Percentiles rank a stretch among this genome's conserved stretches.
phyloP scores from a whole-genome alignment of 495 filamentous ascomycete species.

The Hyaloscypha hepaticicola region DNA sequence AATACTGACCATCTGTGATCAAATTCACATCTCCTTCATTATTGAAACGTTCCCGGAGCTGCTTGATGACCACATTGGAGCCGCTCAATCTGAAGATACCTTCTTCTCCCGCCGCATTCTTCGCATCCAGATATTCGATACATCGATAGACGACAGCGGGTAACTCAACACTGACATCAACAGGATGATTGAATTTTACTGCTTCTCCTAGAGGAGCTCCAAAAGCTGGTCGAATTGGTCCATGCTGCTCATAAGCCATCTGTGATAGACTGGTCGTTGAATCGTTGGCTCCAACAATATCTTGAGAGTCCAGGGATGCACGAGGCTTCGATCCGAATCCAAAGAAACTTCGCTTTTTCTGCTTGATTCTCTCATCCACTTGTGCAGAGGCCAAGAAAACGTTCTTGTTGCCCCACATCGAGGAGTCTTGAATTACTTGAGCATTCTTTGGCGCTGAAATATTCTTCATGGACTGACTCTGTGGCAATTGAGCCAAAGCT shows the following conservation, averaged over 20 bases:
- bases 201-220: constrained; percentile 85
- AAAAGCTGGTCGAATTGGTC: constrained; percentile 72
- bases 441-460: constrained; percentile 91
- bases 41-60: constrained; percentile 87
- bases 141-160: constrained; percentile 97
- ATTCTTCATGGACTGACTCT: constrained; percentile 48
- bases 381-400: constrained; percentile 42
- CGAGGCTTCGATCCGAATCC: constrained; percentile 69
- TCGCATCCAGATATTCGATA: constrained; percentile 85
- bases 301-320: constrained; percentile 38
- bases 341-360: constrained; percentile 91
- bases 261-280: constrained; percentile 37
- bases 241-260: constrained; percentile 47
- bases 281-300: constrained; percentile 34
- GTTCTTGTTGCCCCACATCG: constrained; percentile 79
- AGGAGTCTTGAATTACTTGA: constrained; percentile 79
- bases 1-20: constrained; percentile 76
- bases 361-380: constrained; percentile 65
- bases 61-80: constrained; percentile 90
- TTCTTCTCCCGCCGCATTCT: constrained; percentile 82
- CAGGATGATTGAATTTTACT: constrained; percentile 72
- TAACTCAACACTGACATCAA: constrained; percentile 67
- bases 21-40: constrained; percentile 91
- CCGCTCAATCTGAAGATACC: constrained; percentile 96
- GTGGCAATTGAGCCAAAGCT: constrained; percentile 29